Conservation (phyloP, 805 yeast species). For the Saccharomycopsis selenospora region DNA sequence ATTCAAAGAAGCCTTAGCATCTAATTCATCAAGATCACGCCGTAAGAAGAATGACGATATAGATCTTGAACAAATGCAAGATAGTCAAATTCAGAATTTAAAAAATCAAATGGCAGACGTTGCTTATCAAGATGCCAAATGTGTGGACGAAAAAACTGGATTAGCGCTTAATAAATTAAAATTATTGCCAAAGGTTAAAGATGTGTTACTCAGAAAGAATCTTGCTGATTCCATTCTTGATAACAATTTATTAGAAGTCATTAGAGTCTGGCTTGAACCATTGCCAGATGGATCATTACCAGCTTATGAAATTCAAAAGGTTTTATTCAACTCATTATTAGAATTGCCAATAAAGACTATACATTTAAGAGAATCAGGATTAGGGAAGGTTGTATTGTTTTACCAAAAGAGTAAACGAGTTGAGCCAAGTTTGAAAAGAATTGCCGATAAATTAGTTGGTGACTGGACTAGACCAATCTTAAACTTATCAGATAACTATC, state of each 20-base stretch:
- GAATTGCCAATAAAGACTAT: slow-evolving; percentile 90
- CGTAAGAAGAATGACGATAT: slow-evolving; percentile 76
- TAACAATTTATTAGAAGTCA: slow-evolving; percentile 86
- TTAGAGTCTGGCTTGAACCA: slow-evolving; percentile 96
- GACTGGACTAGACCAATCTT: slow-evolving; percentile 98
- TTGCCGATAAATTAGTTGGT: slow-evolving; percentile 85
- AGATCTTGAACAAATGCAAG: slow-evolving; percentile 92
- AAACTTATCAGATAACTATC: slow-evolving; percentile 90
- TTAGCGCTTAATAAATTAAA: slow-evolving; percentile 60
- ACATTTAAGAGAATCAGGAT: slow-evolving; percentile 88
- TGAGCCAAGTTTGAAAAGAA: slow-evolving; percentile 76
- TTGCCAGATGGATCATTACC: slow-evolving; percentile 97
- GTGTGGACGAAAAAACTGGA: slow-evolving; percentile 37
- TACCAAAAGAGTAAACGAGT: slow-evolving; percentile 88
- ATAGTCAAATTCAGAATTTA: slow-evolving; percentile 73
- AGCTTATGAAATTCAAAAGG: slow-evolving; percentile 93
- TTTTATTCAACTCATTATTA: slow-evolving; percentile 64
- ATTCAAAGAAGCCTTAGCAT: slow-evolving; percentile 70
- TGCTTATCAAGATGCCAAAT: slow-evolving; percentile 65
- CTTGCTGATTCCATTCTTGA: slow-evolving; percentile 90
- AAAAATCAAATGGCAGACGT: slow-evolving; percentile 88
- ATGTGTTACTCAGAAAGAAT: slow-evolving; percentile 69
- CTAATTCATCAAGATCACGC: slow-evolving; percentile 37
- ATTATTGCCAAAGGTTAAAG: slow-evolving; percentile 71
- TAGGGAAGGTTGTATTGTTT: slow-evolving; percentile 89